phyloP scores from a whole-genome alignment of 2,329 filamentous ascomycete species.

The Paracorniculantispora psalliotae region DNA sequence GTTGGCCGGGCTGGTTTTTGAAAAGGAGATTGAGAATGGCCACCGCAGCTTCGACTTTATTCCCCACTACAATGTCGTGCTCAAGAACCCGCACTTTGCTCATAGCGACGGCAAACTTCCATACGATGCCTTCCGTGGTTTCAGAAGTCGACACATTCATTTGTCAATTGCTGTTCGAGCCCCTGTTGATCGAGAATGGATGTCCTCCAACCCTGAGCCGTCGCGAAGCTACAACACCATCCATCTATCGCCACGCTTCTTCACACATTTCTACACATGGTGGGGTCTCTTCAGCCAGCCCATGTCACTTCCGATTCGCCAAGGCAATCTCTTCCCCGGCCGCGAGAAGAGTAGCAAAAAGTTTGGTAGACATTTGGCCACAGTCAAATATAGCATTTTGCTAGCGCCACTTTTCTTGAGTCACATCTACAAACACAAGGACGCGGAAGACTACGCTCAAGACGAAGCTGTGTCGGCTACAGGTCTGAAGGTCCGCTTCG shows the following conservation, averaged over 20 bases:
- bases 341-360: conserved; percentile 97
- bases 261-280: conserved; percentile 97
- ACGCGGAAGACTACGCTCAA: conserved; percentile 78
- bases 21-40: conserved; percentile 69
- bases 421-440: conserved; percentile 98
- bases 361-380: conserved; percentile 93
- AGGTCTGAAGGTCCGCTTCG: conserved; percentile 90
- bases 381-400: conserved; percentile 94
- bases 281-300: conserved; percentile 95
- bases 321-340: conserved; percentile 85
- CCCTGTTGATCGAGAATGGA: conserved; percentile 83
- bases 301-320: conserved; percentile 89
- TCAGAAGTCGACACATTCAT: conserved; percentile 94
- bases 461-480: conserved; percentile 73
- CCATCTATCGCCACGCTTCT: conserved; percentile 90
- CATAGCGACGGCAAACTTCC: conserved; percentile 49
- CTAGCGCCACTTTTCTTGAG: conserved; percentile 90
- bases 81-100: conserved; percentile 75
- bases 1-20: conserved; percentile 87
- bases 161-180: conserved; percentile 88
- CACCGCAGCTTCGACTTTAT: conserved; percentile 80
- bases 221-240: conserved; percentile 95
- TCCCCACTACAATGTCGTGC: conserved; percentile 84
- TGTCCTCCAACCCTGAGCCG: conserved; percentile 64
- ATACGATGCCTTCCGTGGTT: conserved; percentile 95